These are phyloP conservation scores for Rubus parviflorus DNA, from an alignment of 306 rosid species.

Conservation along the genomic window DNA sequence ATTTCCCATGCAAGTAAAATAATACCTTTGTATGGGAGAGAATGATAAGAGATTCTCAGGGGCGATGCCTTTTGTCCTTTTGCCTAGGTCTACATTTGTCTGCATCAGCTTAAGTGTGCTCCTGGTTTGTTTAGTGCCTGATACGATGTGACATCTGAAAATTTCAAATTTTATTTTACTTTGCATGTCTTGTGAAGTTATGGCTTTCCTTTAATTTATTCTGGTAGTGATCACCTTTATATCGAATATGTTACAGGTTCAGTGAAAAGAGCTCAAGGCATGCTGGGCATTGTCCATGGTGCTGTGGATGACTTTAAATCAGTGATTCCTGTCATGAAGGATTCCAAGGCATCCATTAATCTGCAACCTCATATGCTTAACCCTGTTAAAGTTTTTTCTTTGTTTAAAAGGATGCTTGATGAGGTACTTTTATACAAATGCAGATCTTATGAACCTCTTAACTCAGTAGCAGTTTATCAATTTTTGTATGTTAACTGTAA, in stretches of 20 bases:
- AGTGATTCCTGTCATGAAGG: slow-evolving; percentile 53
- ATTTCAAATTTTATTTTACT: neutral
- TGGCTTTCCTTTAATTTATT: slow-evolving; percentile 17
- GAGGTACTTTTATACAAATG: slow-evolving; percentile 50
- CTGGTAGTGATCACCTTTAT: neutral
- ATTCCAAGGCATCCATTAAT: slow-evolving; percentile 37
- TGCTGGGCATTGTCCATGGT: slow-evolving; percentile 53
- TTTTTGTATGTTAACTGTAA: neutral
- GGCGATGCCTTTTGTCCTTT: neutral
- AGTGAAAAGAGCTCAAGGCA: slow-evolving; percentile 55
- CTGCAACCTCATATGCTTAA: slow-evolving; percentile 42
- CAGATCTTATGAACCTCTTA: slow-evolving; percentile 17
- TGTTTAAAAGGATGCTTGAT: slow-evolving; percentile 66
- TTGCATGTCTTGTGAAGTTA: neutral
- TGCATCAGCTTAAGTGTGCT: neutral
- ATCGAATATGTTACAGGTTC: slow-evolving; percentile 50
- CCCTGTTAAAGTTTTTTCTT: slow-evolving; percentile 57
- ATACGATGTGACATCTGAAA: neutral
- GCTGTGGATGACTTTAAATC: slow-evolving; percentile 52
- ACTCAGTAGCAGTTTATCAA: neutral
- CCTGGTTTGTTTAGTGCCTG: neutral
- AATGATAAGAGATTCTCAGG: no score
- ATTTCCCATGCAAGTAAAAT: no score
- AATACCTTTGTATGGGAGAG: no score
- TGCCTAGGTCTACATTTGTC: neutral